Evolutionary conservation across 148 eudicot species (phyloP).

Genomic region (Persicaria maculosa): DNA sequence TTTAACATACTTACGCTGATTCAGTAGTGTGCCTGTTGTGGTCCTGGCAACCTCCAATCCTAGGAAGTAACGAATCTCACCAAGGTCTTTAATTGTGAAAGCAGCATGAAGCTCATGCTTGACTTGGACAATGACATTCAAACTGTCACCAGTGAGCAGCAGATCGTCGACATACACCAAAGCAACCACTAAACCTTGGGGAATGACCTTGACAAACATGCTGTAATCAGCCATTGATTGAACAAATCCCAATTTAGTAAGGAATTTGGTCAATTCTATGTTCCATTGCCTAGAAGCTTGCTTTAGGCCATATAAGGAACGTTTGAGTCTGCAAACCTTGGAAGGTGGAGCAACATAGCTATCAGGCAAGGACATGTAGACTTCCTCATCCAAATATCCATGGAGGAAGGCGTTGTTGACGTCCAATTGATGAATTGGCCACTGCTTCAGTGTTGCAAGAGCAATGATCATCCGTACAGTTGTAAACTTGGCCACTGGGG

Average conservation of each 20-base stretch:
- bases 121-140: too few relatives aligned
- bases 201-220: too few relatives aligned
- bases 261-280: background rate
- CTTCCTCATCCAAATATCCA: background rate
- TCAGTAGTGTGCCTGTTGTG: too few relatives aligned
- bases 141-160: too few relatives aligned
- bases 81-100: too few relatives aligned
- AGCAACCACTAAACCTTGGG: too few relatives aligned
- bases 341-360: background rate
- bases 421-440: background rate
- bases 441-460: background rate
- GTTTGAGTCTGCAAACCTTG: background rate
- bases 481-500: background rate
- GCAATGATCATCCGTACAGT: background rate
- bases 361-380: background rate
- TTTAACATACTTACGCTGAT: too few relatives aligned
- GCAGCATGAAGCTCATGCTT: too few relatives aligned
- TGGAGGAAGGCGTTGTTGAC: background rate
- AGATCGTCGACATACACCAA: too few relatives aligned
- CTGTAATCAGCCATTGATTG: background rate
- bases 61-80: too few relatives aligned
- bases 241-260: background rate
- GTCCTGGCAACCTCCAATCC: too few relatives aligned
- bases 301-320: background rate
- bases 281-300: background rate